Evolutionary conservation across 1,284 basidiomycete species (phyloP).

Genomic region (Ceratorhiza oryzae-sativae): DNA sequence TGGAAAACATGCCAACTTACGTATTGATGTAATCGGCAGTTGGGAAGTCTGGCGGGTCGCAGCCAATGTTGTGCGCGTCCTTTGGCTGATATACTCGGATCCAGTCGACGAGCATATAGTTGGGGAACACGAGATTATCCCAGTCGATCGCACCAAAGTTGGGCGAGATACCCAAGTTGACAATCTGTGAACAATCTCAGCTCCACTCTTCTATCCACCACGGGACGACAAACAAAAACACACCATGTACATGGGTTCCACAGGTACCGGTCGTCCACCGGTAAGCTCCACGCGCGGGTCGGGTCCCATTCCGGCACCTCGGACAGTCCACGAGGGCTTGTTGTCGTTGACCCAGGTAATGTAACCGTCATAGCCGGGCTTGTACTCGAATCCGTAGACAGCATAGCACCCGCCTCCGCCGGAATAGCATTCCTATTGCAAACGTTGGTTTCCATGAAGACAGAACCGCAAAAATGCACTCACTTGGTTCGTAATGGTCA

Average conservation of each 20-base stretch:
- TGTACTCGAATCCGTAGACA: conserved; percentile 72
- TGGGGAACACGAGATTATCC: conserved; percentile 72
- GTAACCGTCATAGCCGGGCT: conserved; percentile 66
- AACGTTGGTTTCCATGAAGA: conserved; percentile 70
- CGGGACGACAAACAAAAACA: conserved; percentile 45
- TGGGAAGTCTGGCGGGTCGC: conserved; percentile 58
- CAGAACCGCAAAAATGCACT: conserved; percentile 58
- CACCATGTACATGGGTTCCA: conserved; percentile 74
- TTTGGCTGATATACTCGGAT: conserved; percentile 53
- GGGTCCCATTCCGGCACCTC: conserved; percentile 70
- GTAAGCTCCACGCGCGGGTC: conserved; percentile 72
- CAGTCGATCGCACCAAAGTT: conserved; percentile 79
- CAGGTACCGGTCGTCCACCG: conserved; percentile 76
- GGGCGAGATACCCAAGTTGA: conserved; percentile 84
- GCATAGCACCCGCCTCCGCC: conserved; percentile 56
- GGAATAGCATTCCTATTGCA: conserved; percentile 57
- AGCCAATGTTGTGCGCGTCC: no score
- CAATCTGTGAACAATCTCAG: conserved; percentile 63
- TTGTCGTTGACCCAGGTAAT: conserved; percentile 79
- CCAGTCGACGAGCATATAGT: conserved; percentile 70
- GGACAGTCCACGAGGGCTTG: conserved; percentile 77
- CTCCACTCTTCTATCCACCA: conserved; percentile 36
- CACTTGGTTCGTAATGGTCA: conserved; percentile 56
- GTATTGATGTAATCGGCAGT: conserved; percentile 76
- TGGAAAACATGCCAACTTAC: conserved; percentile 60